Percentiles rank a stretch among this genome's conserved stretches.
These are phyloP conservation scores for Athelia psychrophila DNA, from an alignment of 1,284 basidiomycete genomes.

Conservation along the genomic window DNA sequence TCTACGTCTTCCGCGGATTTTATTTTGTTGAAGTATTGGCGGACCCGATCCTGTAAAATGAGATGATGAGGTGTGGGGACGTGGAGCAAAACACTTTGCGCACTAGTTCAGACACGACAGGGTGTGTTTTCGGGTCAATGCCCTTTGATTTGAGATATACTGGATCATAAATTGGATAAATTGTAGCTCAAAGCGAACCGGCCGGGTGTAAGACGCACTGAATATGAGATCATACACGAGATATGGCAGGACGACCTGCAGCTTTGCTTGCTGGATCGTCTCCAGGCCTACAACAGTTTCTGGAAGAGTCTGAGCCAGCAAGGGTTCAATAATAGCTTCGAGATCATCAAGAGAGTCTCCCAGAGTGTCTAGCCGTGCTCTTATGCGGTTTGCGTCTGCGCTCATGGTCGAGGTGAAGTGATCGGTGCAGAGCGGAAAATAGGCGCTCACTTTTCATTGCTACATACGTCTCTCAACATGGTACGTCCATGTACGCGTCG, in stretches of 20 bases:
- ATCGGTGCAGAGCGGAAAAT: no score
- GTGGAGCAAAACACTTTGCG: background rate
- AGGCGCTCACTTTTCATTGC: no score
- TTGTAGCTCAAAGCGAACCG: conserved; percentile 3
- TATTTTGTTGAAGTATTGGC: conserved; percentile 79
- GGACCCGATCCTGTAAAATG: conserved; percentile 59
- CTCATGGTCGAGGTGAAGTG: conserved; percentile 36
- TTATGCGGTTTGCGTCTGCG: conserved; percentile 52
- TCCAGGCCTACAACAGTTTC: conserved; percentile 64
- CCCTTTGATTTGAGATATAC: conserved; percentile 78
- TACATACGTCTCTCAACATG: conserved; percentile 42
- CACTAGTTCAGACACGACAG: conserved; percentile 72
- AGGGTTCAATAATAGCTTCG: conserved; percentile 58
- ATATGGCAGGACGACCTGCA: conserved; percentile 73
- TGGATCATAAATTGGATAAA: conserved; percentile 22
- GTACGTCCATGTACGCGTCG: conserved; percentile 30
- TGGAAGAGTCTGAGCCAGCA: conserved; percentile 61
- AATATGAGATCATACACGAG: conserved; percentile 82
- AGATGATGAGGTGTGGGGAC: conserved; percentile 2
- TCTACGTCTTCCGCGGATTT: conserved; percentile 66
- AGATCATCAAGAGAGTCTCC: conserved; percentile 61
- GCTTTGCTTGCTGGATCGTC: conserved; percentile 75
- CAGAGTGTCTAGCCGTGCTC: conserved; percentile 49
- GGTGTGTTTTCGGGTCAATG: conserved; percentile 74
- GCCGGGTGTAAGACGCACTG: conserved; percentile 42